These are phyloP conservation scores for Hypoxylon fragiforme DNA, from an alignment of 495 filamentous ascomycete species.

Conservation along the genomic window DNA sequence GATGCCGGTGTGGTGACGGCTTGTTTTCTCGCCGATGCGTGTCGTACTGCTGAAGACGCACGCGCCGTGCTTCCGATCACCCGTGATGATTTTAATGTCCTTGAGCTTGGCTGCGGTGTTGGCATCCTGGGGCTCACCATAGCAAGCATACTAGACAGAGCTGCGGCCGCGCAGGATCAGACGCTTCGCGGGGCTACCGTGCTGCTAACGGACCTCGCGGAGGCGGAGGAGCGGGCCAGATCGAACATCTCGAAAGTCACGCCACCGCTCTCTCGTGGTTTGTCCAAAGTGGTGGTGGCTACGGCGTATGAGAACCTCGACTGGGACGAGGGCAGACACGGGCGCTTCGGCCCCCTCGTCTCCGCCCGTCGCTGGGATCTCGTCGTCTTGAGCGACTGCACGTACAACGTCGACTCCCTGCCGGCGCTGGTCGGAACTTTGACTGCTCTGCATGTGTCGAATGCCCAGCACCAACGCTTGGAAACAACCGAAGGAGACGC, in stretches of 20 bases:
- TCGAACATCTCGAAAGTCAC: slow-evolving; percentile 45
- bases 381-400: slow-evolving; percentile 87
- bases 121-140: slow-evolving; percentile 81
- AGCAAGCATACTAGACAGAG: slow-evolving; percentile 57
- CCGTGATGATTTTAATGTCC: slow-evolving; percentile 50
- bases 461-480: slow-evolving; percentile 45
- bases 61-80: slow-evolving; percentile 10
- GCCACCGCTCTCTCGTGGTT: slow-evolving; percentile 21
- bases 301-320: slow-evolving; percentile 68
- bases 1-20: slow-evolving; percentile 55
- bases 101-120: slow-evolving; percentile 85
- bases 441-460: slow-evolving; percentile 47
- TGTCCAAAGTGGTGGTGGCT: slow-evolving; percentile 32
- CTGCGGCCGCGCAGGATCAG: slow-evolving; percentile 11
- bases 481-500: not conserved
- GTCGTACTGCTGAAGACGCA: slow-evolving; percentile 4
- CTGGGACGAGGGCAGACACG: slow-evolving; percentile 61
- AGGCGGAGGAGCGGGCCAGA: slow-evolving; percentile 61
- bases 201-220: slow-evolving; percentile 79
- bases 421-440: slow-evolving; percentile 76
- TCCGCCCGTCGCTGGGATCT: slow-evolving; percentile 62
- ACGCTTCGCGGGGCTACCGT: slow-evolving; percentile 45
- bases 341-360: slow-evolving; percentile 41
- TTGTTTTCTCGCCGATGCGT: slow-evolving; percentile 42
- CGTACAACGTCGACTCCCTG: slow-evolving; percentile 85